Conservation (phyloP, 2,329 filamentous ascomycete species). For the Monilinia polystroma region DNA sequence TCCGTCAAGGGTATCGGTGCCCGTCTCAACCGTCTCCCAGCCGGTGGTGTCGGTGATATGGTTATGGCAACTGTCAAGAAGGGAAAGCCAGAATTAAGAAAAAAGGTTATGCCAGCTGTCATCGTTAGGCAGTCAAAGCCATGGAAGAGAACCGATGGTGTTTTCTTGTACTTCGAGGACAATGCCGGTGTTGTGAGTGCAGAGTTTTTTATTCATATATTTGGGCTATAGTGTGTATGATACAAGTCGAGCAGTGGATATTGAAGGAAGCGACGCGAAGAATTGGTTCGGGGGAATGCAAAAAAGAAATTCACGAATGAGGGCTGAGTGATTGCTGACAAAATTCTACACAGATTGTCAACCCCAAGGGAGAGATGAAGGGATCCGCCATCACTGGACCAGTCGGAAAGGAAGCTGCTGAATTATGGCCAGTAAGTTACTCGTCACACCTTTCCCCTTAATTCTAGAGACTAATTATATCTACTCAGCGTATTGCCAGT, state of each 20-base stretch:
- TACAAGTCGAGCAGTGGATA: neutral
- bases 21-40: constrained; percentile 94
- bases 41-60: constrained; percentile 98
- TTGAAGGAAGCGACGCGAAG: neutral
- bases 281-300: neutral
- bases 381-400: constrained; percentile 98
- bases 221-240: neutral
- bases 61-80: constrained; percentile 99
- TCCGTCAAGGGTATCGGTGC: constrained; percentile 98
- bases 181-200: constrained; percentile 94
- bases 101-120: constrained; percentile 99
- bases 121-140: constrained; percentile 99
- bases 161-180: constrained; percentile 99
- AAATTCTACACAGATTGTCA: constrained; percentile 73
- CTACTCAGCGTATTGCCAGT: constrained; percentile 86
- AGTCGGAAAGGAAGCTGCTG: constrained; percentile 99
- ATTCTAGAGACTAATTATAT: constrained; percentile 40
- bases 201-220: constrained; percentile 23
- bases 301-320: neutral
- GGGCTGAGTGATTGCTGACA: constrained; percentile 43
- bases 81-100: constrained; percentile 99
- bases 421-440: constrained; percentile 90
- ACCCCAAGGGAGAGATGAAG: constrained; percentile 99
- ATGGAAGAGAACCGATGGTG: constrained; percentile 97
- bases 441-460: neutral